These are phyloP conservation scores for Arthrinium puccinioides DNA, from an alignment of 2,329 filamentous ascomycete genomes.

Conservation along the genomic window DNA sequence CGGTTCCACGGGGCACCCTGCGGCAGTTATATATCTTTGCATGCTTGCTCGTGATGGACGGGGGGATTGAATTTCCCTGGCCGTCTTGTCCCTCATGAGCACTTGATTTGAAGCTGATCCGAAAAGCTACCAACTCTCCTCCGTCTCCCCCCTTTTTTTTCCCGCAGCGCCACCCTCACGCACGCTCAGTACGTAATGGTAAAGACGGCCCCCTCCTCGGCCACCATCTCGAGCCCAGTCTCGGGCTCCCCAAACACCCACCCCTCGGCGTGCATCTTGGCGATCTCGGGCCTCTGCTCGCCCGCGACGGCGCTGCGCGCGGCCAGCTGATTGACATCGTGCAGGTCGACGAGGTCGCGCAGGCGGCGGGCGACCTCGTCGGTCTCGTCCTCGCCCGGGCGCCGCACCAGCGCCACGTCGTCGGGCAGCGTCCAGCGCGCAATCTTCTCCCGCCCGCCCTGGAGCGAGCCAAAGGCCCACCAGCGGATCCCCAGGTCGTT, in stretches of 20 bases:
- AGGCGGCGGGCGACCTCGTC: constrained; percentile 1
- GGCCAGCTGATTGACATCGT: background rate
- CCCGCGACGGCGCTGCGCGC: constrained; percentile 1
- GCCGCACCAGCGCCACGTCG: background rate
- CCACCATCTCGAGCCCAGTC: background rate
- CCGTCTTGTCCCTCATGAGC: too few relatives aligned
- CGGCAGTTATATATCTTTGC: too few relatives aligned
- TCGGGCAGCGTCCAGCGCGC: background rate
- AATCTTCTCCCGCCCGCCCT: background rate
- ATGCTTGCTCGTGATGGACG: too few relatives aligned
- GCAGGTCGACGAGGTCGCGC: constrained; percentile 2
- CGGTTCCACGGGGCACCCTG: too few relatives aligned
- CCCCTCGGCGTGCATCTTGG: background rate
- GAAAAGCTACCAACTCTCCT: too few relatives aligned
- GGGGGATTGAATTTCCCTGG: too few relatives aligned
- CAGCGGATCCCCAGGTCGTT: background rate
- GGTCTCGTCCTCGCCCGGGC: background rate
- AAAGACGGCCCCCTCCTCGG: background rate
- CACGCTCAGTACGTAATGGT: too few relatives aligned
- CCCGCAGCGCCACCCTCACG: too few relatives aligned
- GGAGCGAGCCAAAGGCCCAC: constrained; percentile 1
- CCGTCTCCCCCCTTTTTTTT: too few relatives aligned
- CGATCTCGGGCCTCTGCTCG: background rate
- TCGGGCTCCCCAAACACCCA: background rate
- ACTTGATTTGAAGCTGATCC: too few relatives aligned